These are phyloP conservation scores for Globisporangium carolinianum DNA, from an alignment of 352 stramenopile genomes.

Conservation along the genomic window DNA sequence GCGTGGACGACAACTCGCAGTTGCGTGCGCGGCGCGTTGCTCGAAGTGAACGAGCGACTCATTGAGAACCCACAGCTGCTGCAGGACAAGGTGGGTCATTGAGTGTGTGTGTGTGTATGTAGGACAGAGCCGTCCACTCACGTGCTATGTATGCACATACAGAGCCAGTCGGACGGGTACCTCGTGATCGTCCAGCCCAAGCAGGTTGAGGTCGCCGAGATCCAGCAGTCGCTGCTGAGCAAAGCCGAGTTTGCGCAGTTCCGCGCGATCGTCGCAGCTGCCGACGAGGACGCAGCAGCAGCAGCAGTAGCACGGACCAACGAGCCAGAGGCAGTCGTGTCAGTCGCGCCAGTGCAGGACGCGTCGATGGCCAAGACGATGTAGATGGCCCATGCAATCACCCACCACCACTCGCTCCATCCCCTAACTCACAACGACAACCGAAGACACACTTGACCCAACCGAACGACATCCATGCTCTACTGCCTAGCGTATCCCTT, in stretches of 20 bases:
- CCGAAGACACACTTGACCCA: not conserved
- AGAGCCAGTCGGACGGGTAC: constrained; percentile 70
- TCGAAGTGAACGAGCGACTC: constrained; percentile 75
- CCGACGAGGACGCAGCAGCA: not conserved
- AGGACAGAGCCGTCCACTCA: too few relatives aligned
- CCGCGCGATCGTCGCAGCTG: constrained; percentile 23
- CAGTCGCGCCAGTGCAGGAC: not conserved
- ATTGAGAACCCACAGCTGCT: constrained; percentile 49
- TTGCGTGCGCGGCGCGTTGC: constrained; percentile 72
- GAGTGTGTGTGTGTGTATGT: too few relatives aligned
- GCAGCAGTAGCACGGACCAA: not conserved
- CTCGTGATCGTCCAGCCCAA: constrained; percentile 82
- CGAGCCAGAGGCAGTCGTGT: not conserved
- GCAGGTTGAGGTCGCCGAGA: constrained; percentile 66
- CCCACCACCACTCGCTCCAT: too few relatives aligned
- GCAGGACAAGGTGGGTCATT: constrained; percentile 27
- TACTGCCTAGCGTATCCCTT: not conserved
- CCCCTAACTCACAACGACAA: not conserved
- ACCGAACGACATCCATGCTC: constrained; percentile 4
- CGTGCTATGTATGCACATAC: not conserved
- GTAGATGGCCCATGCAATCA: too few relatives aligned
- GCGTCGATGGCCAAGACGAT: not conserved
- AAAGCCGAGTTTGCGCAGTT: constrained; percentile 76
- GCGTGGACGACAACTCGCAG: constrained; percentile 15
- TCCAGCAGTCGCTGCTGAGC: constrained; percentile 73